phyloP scores from a whole-genome alignment of 2,329 filamentous ascomycete species.

The Colletotrichum cordylinicola region DNA sequence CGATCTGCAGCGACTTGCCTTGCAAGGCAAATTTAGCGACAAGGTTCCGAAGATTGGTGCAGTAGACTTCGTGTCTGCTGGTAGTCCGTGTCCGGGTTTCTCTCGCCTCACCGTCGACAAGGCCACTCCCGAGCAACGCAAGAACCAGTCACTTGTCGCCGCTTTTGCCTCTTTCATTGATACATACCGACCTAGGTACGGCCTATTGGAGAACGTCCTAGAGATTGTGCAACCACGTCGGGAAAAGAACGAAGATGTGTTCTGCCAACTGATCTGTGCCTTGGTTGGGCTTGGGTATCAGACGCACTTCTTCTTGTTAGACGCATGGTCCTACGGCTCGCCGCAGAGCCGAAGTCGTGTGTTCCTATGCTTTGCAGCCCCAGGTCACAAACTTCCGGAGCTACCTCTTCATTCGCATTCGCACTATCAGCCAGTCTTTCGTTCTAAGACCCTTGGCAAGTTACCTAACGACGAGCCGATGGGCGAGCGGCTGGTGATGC shows the following conservation, averaged over 20 bases:
- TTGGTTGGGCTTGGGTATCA: constrained; percentile 83
- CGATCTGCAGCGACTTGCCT: constrained; percentile 62
- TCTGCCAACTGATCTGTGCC: constrained; percentile 75
- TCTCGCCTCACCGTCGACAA: constrained; percentile 67
- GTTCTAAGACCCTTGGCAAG: constrained; percentile 53
- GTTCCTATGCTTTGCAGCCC: constrained; percentile 75
- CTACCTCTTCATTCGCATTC: constrained; percentile 68
- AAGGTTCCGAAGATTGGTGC: constrained; percentile 64
- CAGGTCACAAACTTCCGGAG: constrained; percentile 62
- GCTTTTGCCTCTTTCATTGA: constrained; percentile 79
- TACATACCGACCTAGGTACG: constrained; percentile 76
- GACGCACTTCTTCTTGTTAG: constrained; percentile 68
- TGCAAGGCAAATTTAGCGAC: constrained; percentile 53
- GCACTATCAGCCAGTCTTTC: constrained; percentile 46
- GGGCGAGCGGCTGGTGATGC: constrained; percentile 52
- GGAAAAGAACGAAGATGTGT: constrained; percentile 63
- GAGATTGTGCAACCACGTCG: constrained; percentile 61
- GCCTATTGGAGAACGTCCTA: constrained; percentile 78
- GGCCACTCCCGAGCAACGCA: constrained; percentile 58
- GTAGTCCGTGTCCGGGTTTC: constrained; percentile 81
- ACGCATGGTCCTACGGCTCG: constrained; percentile 73
- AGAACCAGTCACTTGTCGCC: constrained; percentile 79
- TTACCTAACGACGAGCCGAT: constrained; percentile 66
- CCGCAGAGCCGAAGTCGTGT: constrained; percentile 70
- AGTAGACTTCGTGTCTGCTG: constrained; percentile 73